These are phyloP conservation scores for Platanthera zijinensis DNA, from an alignment of 106 monocot genomes.

Conservation along the genomic window DNA sequence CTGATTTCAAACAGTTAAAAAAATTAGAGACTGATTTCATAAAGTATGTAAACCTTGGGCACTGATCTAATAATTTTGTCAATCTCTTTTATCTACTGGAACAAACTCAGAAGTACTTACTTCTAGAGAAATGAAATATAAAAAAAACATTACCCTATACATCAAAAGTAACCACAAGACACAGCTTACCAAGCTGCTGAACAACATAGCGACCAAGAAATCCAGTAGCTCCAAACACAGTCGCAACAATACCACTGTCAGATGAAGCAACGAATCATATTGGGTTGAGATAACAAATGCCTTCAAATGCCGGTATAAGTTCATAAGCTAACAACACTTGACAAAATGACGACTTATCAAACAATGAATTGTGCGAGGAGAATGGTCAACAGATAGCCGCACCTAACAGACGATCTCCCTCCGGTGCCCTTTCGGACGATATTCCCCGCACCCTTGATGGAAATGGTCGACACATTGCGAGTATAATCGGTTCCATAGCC, in stretches of 20 bases:
- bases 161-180: neutral
- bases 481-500: slow-evolving; percentile 41
- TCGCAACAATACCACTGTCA: slow-evolving; percentile 86
- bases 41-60: too few relatives aligned
- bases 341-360: neutral
- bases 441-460: slow-evolving; percentile 70
- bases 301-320: slow-evolving; percentile 1
- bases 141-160: neutral
- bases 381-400: neutral
- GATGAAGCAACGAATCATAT: neutral
- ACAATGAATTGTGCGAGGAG: neutral
- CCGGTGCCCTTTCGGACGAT: slow-evolving; percentile 93
- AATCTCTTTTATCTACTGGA: too few relatives aligned
- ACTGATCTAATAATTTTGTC: too few relatives aligned
- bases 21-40: too few relatives aligned
- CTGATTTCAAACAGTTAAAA: too few relatives aligned
- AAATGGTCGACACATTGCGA: slow-evolving; percentile 43
- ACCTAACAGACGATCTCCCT: slow-evolving; percentile 96
- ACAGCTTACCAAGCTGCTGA: slow-evolving; percentile 81
- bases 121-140: neutral
- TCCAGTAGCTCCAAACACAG: slow-evolving; percentile 98
- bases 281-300: neutral
- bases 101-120: too few relatives aligned
- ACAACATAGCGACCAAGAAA: slow-evolving; percentile 99
- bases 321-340: neutral